phyloP scores from a whole-genome alignment of 2,329 filamentous ascomycete species.

The Septoria linicola region DNA sequence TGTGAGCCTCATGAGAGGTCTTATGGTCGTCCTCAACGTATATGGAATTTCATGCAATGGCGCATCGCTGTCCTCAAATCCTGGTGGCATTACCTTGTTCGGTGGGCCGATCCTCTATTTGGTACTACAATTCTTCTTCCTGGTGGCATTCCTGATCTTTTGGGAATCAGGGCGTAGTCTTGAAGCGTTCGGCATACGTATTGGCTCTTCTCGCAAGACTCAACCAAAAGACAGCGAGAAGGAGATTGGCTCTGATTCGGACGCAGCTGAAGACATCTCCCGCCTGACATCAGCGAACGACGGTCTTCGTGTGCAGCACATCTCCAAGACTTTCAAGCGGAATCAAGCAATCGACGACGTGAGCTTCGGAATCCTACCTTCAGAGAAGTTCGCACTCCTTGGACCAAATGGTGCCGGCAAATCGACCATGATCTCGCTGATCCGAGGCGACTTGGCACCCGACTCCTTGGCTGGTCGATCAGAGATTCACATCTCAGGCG shows the following conservation, averaged over 20 bases:
- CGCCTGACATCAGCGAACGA: conserved; percentile 53
- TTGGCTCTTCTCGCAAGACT: conserved; percentile 2
- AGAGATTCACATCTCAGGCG: conserved; percentile 75
- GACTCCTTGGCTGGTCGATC: conserved; percentile 58
- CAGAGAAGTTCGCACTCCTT: conserved; percentile 81
- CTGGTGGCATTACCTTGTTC: conserved; percentile 68
- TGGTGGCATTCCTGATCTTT: conserved; percentile 74
- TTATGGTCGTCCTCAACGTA: conserved; percentile 75
- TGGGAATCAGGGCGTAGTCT: conserved; percentile 64
- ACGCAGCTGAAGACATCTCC: conserved; percentile 20
- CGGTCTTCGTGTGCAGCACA: conserved; percentile 69
- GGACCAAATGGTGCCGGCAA: conserved; percentile 90
- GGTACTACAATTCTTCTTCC: conserved; percentile 65
- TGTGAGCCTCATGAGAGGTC: conserved; percentile 66
- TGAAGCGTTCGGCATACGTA: conserved; percentile 22
- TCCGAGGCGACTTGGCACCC: conserved; percentile 68
- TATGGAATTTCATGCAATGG: conserved; percentile 72
- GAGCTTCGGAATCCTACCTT: conserved; percentile 72
- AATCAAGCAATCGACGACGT: conserved; percentile 79
- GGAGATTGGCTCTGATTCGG: conserved; percentile 35
- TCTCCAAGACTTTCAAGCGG: conserved; percentile 73
- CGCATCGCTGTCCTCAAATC: conserved; percentile 62
- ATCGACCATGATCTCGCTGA: conserved; percentile 79
- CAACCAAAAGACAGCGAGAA: not conserved
- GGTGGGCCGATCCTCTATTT: conserved; percentile 83